Percentiles rank a stretch among this genome's conserved stretches.
phyloP scores from a whole-genome alignment of 2,329 filamentous ascomycete species.

The Colletotrichum viniferum region DNA sequence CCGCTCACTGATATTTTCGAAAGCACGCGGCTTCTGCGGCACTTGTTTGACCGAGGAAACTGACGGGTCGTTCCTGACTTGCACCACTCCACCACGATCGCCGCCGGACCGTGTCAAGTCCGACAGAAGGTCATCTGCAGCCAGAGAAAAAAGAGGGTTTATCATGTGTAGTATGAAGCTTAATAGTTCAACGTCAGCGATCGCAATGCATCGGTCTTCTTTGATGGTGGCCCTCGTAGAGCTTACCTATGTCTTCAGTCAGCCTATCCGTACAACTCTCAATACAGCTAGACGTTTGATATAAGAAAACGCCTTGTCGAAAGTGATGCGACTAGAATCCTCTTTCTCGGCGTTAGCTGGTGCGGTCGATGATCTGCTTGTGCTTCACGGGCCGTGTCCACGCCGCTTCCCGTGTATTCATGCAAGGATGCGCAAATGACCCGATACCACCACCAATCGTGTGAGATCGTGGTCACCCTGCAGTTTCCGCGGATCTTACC shows the following conservation, averaged over 20 bases:
- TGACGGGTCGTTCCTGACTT: neutral
- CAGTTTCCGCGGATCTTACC: fast-evolving
- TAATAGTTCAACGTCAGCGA: neutral
- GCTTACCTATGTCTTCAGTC: fast-evolving
- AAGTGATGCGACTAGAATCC: neutral
- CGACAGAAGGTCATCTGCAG: neutral
- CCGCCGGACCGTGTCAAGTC: neutral
- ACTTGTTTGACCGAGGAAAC: neutral
- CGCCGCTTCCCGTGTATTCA: neutral
- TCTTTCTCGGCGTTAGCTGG: neutral
- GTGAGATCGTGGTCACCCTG: neutral
- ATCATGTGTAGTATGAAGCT: neutral
- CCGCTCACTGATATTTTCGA: neutral
- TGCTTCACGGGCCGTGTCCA: neutral
- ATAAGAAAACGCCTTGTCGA: neutral
- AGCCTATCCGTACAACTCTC: neutral
- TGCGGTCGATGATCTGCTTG: neutral
- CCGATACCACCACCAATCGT: neutral
- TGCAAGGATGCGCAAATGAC: neutral
- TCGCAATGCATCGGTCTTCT: neutral
- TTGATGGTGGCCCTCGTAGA: fast-evolving
- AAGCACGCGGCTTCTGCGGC: neutral
- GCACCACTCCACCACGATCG: neutral
- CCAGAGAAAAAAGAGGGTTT: neutral
- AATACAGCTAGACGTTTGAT: too few relatives aligned